These are phyloP conservation scores for Amanita fuliginea DNA, from an alignment of 768 basidiomycete genomes.

Conservation along the genomic window DNA sequence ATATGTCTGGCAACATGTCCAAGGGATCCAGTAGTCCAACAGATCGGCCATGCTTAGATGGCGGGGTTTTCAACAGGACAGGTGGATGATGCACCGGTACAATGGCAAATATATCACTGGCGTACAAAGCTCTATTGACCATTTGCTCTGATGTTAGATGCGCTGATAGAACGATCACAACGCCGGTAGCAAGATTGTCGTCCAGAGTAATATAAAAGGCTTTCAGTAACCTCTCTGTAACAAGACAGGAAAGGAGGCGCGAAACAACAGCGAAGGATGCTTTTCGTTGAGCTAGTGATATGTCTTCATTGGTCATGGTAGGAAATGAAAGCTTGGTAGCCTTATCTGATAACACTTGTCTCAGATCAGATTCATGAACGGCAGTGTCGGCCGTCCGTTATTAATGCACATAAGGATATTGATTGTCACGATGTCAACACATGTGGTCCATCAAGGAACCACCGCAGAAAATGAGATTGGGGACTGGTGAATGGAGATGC, in stretches of 20 bases:
- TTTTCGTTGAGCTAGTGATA: conserved; percentile 13
- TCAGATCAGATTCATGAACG: too few species aligned
- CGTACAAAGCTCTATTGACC: conserved; percentile 21
- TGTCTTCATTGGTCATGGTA: not conserved
- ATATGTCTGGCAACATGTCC: conserved; percentile 41
- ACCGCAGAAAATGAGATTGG: conserved; percentile 41
- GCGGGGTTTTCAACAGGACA: conserved; percentile 21
- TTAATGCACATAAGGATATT: too few species aligned
- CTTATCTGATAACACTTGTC: too few species aligned
- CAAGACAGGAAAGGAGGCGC: conserved; percentile 36
- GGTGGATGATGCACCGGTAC: conserved; percentile 37
- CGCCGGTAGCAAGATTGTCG: conserved; percentile 18
- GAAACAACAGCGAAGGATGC: conserved; percentile 37
- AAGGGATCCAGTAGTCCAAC: conserved; percentile 44
- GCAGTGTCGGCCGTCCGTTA: too few species aligned
- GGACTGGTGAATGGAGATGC: conserved; percentile 45
- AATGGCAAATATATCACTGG: conserved; percentile 34
- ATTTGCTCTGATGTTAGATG: conserved; percentile 22
- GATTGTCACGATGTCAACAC: too few species aligned
- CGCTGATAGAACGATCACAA: conserved; percentile 27
- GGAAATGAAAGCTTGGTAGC: too few species aligned
- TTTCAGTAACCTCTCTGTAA: conserved; percentile 34
- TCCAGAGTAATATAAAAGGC: conserved; percentile 28
- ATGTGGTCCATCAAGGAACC: conserved; percentile 8
- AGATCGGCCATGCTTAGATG: conserved; percentile 23